Conservation (phyloP, 2,329 filamentous ascomycete genomes). For the Penicillium vulpinum region DNA sequence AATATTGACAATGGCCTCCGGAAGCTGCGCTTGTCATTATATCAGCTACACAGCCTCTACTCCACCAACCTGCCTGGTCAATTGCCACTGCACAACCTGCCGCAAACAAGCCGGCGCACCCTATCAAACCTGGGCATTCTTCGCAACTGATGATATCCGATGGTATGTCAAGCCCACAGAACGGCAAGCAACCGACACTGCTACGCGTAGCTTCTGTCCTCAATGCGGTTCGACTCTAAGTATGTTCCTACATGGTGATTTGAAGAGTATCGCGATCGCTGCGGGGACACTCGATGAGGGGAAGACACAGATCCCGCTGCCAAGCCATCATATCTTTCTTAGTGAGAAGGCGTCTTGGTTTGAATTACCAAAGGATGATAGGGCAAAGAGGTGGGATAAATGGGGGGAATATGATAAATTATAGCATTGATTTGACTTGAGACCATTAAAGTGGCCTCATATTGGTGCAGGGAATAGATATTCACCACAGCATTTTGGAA, state of each 20-base stretch:
- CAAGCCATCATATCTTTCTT: slow-evolving; percentile 48
- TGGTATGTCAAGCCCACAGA: slow-evolving; percentile 35
- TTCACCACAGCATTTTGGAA: neutral
- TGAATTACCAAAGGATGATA: slow-evolving; percentile 38
- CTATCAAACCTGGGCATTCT: slow-evolving; percentile 46
- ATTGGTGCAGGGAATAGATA: neutral
- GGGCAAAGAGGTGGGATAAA: slow-evolving; percentile 29
- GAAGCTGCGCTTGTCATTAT: slow-evolving; percentile 47
- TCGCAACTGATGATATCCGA: slow-evolving; percentile 37
- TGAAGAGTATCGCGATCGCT: slow-evolving; percentile 36
- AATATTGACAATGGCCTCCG: slow-evolving; percentile 30
- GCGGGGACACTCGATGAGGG: slow-evolving; percentile 45
- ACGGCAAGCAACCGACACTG: slow-evolving; percentile 42
- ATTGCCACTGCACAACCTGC: slow-evolving; percentile 54
- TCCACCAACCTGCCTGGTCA: slow-evolving; percentile 37
- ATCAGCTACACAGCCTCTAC: slow-evolving; percentile 44
- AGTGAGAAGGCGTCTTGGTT: slow-evolving; percentile 44
- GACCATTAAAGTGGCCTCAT: neutral
- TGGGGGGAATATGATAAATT: slow-evolving; percentile 9
- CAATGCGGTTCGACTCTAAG: slow-evolving; percentile 50
- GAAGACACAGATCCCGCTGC: slow-evolving; percentile 24
- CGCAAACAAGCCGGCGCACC: slow-evolving; percentile 50
- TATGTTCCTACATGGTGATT: slow-evolving; percentile 42
- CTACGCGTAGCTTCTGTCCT: slow-evolving; percentile 48
- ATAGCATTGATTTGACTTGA: neutral